Conservation (phyloP, 2,329 filamentous ascomycete species). For the Arachnomyces sp. region DNA sequence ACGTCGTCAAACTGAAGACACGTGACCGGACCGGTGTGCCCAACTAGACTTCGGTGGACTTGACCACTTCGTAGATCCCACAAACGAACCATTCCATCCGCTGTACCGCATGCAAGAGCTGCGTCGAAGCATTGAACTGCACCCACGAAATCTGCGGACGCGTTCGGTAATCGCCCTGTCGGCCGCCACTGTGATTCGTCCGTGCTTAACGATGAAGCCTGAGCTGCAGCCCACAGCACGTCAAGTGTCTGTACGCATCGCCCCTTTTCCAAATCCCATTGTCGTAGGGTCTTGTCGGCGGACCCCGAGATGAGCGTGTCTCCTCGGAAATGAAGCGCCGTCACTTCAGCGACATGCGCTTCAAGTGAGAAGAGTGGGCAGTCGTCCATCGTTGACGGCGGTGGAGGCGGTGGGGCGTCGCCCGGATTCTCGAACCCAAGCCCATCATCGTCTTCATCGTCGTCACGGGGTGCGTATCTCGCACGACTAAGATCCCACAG, state of each 20-base stretch:
- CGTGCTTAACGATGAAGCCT: slow-evolving; percentile 63
- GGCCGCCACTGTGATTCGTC: slow-evolving; percentile 63
- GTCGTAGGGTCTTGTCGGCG: slow-evolving; percentile 90
- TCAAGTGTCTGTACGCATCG: slow-evolving; percentile 95
- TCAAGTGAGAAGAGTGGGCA: slow-evolving; percentile 82
- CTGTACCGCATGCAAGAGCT: slow-evolving; percentile 89
- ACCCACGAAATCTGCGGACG: slow-evolving; percentile 82
- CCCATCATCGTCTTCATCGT: slow-evolving; percentile 46
- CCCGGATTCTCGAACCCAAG: slow-evolving; percentile 66
- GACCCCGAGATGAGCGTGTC: slow-evolving; percentile 91
- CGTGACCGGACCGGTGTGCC: slow-evolving; percentile 90
- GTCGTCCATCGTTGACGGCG: slow-evolving; percentile 71
- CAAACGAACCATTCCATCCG: slow-evolving; percentile 90
- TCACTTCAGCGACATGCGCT: slow-evolving; percentile 89
- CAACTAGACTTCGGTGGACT: slow-evolving; percentile 91
- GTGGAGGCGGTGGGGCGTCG: slow-evolving; percentile 60
- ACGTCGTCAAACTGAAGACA: slow-evolving; percentile 94
- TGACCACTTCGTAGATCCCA: slow-evolving; percentile 97
- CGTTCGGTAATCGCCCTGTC: slow-evolving; percentile 52
- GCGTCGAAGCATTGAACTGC: slow-evolving; percentile 93
- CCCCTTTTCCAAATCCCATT: slow-evolving; percentile 97
- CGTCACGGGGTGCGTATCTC: slow-evolving; percentile 60
- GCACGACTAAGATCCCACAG: slow-evolving; percentile 91
- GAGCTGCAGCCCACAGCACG: slow-evolving; percentile 94
- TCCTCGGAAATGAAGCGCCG: slow-evolving; percentile 81